These are phyloP conservation scores for Pholiota conissans DNA, from an alignment of 768 basidiomycete genomes.

Conservation along the genomic window DNA sequence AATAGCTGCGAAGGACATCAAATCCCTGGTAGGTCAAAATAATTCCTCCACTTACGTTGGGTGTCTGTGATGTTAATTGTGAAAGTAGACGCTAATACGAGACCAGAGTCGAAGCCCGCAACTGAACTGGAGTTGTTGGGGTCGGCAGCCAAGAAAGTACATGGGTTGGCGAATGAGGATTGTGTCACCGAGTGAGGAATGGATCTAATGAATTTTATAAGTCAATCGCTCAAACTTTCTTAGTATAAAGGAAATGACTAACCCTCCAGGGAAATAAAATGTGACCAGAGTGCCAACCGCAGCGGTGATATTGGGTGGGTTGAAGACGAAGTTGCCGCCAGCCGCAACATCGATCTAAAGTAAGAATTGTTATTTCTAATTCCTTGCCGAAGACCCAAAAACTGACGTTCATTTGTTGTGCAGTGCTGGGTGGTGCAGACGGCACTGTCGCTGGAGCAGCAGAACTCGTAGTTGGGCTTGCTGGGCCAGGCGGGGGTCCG, in stretches of 20 bases:
- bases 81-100: constrained; percentile 38
- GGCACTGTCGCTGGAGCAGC: constrained; percentile 30
- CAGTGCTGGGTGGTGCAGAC: constrained; percentile 37
- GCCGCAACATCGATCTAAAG: constrained; percentile 44
- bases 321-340: constrained; percentile 38
- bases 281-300: constrained; percentile 50
- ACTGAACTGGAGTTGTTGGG: constrained; percentile 23
- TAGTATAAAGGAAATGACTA: constrained; percentile 6
- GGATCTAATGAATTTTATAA: constrained; percentile 8
- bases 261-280: constrained; percentile 51
- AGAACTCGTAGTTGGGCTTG: constrained; percentile 20
- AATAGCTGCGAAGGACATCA: constrained; percentile 36
- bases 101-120: constrained; percentile 57
- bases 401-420: constrained; percentile 37
- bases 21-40: not conserved
- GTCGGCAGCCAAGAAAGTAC: constrained; percentile 45
- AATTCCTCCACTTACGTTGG: constrained; percentile 36
- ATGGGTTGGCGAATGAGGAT: constrained; percentile 53
- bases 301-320: constrained; percentile 46
- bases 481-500: constrained; percentile 22
- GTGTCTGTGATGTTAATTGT: constrained; percentile 47
- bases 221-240: not conserved
- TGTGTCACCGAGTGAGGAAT: constrained; percentile 56
- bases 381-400: not conserved
- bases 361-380: not conserved